A percentile compares a stretch with the other conserved stretches of the same genome.
These are phyloP conservation scores for Nakazawaea peltata DNA, from an alignment of 805 yeast species.

Conservation along the genomic window DNA sequence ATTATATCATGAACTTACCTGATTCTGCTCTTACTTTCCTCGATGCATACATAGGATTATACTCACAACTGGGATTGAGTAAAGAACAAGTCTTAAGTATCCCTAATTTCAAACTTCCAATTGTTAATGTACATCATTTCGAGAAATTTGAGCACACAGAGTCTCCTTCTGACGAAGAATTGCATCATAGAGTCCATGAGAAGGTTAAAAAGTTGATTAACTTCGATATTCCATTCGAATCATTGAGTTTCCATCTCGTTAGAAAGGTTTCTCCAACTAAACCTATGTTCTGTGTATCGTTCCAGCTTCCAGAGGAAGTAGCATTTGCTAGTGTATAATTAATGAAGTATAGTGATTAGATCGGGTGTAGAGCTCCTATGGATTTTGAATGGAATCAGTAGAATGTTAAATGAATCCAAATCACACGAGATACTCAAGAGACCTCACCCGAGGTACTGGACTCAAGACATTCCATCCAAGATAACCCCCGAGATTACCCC, in stretches of 20 bases:
- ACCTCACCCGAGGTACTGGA: too few relatives aligned
- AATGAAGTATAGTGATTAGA: too few relatives aligned
- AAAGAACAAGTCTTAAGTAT: constrained; percentile 24
- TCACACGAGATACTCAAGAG: too few relatives aligned
- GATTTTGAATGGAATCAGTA: too few relatives aligned
- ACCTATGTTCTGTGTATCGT: constrained; percentile 88
- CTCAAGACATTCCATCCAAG: too few relatives aligned
- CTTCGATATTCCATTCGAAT: constrained; percentile 37
- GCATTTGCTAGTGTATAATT: constrained; percentile 33
- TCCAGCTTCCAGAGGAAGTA: constrained; percentile 59
- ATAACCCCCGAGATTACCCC: too few relatives aligned
- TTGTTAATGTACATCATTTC: constrained; percentile 85
- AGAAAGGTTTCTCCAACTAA: constrained; percentile 95
- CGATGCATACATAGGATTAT: constrained; percentile 70
- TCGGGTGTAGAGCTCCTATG: too few relatives aligned
- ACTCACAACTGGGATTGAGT: constrained; percentile 30
- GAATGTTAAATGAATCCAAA: too few relatives aligned
- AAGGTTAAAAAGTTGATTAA: constrained; percentile 40
- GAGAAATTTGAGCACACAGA: constrained; percentile 77
- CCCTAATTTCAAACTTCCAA: constrained; percentile 55
- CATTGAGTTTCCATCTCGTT: constrained; percentile 67
- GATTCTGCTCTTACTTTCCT: constrained; percentile 84
- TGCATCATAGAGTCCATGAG: constrained; percentile 57
- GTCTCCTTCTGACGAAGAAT: constrained; percentile 47
- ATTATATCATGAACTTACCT: constrained; percentile 94